Evolutionary conservation across 2,329 filamentous ascomycete genomes (phyloP).

Genomic region (Diaporthe amygdali): DNA sequence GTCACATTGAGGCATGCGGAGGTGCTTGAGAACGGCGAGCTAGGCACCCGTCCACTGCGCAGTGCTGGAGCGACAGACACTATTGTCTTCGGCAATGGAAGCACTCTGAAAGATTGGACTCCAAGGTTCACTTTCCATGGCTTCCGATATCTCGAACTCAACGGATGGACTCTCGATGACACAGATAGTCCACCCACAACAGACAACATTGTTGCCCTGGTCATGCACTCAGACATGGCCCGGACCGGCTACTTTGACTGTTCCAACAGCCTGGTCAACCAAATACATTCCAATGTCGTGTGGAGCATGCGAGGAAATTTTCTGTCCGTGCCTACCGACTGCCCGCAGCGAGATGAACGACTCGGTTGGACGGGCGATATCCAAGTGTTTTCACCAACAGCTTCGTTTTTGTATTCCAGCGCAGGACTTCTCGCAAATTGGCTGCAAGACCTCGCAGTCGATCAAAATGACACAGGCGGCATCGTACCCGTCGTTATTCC

Average conservation of each 20-base stretch:
- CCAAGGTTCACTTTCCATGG: conserved; percentile 59
- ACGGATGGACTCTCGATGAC: conserved; percentile 43
- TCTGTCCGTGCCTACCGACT: conserved; percentile 61
- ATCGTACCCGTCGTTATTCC: conserved; percentile 39
- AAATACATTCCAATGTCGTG: conserved; percentile 57
- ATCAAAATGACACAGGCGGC: conserved; percentile 38
- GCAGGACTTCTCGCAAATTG: conserved; percentile 55
- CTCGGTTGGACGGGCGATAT: conserved; percentile 59
- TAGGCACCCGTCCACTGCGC: conserved; percentile 47
- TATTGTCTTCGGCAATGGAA: conserved; percentile 31
- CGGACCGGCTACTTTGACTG: conserved; percentile 55
- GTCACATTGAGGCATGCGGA: conserved; percentile 58
- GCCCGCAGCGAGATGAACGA: conserved; percentile 60
- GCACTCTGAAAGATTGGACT: conserved; percentile 36
- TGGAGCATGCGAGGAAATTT: conserved; percentile 68
- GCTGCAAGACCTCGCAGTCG: conserved; percentile 50
- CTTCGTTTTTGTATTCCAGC: conserved; percentile 59
- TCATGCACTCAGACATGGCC: conserved; percentile 58
- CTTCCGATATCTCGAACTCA: conserved; percentile 56
- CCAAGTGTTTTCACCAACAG: conserved; percentile 54
- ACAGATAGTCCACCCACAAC: neutral
- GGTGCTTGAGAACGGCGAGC: conserved; percentile 55
- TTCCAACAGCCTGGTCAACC: conserved; percentile 56
- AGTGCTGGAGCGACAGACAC: conserved; percentile 47
- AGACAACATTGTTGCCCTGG: conserved; percentile 35